Evolutionary conservation across 2,329 filamentous ascomycete species (phyloP).

Genomic region (Plenodomus tracheiphilus): DNA sequence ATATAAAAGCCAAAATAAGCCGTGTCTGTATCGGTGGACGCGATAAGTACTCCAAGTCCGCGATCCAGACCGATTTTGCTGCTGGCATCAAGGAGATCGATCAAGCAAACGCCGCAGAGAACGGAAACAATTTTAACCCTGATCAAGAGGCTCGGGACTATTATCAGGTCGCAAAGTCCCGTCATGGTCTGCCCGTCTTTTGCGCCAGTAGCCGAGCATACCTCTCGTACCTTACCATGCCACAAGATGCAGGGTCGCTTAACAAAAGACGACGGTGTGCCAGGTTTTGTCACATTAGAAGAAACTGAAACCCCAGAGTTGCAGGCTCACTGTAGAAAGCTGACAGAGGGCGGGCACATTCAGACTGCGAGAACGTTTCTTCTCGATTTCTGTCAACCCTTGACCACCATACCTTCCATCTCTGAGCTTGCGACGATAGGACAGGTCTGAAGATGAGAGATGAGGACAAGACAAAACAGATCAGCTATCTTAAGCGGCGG

Average conservation of each 20-base stretch:
- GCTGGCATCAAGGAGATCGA: slow-evolving; percentile 64
- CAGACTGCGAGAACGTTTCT: slow-evolving; percentile 55
- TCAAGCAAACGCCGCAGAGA: slow-evolving; percentile 57
- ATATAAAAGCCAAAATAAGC: slow-evolving; percentile 41
- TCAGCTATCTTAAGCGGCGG: slow-evolving; percentile 43
- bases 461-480: slow-evolving; percentile 46
- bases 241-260: slow-evolving; percentile 63
- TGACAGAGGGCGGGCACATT: slow-evolving; percentile 57
- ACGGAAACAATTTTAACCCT: slow-evolving; percentile 59
- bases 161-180: slow-evolving; percentile 55
- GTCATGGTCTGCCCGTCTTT: slow-evolving; percentile 68
- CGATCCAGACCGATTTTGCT: slow-evolving; percentile 63
- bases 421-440: slow-evolving; percentile 55
- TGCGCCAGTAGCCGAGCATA: slow-evolving; percentile 66
- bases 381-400: slow-evolving; percentile 53
- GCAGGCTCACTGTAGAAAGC: slow-evolving; percentile 60
- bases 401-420: slow-evolving; percentile 58
- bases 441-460: slow-evolving; percentile 47
- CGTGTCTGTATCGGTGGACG: slow-evolving; percentile 57
- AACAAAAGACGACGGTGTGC: slow-evolving; percentile 54
- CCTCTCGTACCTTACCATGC: too few species aligned
- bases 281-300: slow-evolving; percentile 56
- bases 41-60: slow-evolving; percentile 59
- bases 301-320: slow-evolving; percentile 63
- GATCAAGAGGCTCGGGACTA: slow-evolving; percentile 62